Conservation (phyloP, 345 rosid genomes). For the Gossypium herbaceum region DNA sequence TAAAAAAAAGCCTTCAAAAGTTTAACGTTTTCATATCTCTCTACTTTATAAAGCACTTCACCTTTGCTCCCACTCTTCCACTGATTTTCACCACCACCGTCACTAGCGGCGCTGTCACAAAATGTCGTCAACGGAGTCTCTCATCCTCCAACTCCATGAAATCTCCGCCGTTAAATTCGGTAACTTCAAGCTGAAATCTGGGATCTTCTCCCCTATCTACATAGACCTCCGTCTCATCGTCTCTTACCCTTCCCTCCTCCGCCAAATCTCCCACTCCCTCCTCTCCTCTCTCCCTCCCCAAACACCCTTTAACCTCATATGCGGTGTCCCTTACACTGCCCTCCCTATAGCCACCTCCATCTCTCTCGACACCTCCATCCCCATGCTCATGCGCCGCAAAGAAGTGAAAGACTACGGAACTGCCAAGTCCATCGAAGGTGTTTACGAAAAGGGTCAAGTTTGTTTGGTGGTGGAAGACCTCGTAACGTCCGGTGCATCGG, state of each 20-base stretch:
- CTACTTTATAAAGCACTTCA: not conserved
- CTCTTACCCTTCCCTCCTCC: conserved; percentile 74
- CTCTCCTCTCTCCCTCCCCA: conserved; percentile 60
- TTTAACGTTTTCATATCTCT: not conserved
- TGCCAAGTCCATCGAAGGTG: conserved; percentile 79
- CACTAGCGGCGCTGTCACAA: not conserved
- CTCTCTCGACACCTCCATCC: conserved; percentile 55
- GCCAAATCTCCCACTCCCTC: conserved; percentile 65
- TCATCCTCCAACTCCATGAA: conserved; percentile 80
- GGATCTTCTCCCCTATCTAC: conserved; percentile 83
- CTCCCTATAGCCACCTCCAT: conserved; percentile 88
- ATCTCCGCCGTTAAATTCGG: conserved; percentile 92
- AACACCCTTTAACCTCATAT: conserved; percentile 54
- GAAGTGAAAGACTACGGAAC: conserved; percentile 90
- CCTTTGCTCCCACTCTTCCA: not conserved
- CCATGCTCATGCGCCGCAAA: conserved; percentile 94
- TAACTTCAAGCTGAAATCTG: conserved; percentile 86
- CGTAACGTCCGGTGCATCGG: conserved; percentile 87
- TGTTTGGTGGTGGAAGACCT: conserved; percentile 82
- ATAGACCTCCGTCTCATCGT: conserved; percentile 93
- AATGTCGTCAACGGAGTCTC: conserved; percentile 64
- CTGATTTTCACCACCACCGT: not conserved
- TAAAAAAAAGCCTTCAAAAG: too few relatives aligned
- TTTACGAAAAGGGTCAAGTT: conserved; percentile 43
- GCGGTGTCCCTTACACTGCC: conserved; percentile 97